phyloP scores from a whole-genome alignment of 208 protist genomes.

The Wallacemonas sp. region DNA sequence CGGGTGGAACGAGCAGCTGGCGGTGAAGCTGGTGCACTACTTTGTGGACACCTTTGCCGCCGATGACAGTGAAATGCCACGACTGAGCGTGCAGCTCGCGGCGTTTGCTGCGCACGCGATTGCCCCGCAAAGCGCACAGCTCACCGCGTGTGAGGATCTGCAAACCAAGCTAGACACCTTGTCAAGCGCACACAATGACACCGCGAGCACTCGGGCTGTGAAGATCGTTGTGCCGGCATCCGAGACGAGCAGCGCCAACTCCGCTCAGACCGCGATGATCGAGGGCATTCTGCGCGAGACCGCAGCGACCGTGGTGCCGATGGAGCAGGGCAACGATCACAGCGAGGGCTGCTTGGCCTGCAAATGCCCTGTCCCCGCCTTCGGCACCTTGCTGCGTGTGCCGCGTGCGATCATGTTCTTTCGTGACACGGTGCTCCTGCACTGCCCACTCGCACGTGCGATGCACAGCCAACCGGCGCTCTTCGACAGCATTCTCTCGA shows the following conservation, averaged over 20 bases:
- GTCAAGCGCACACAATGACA: too few species aligned
- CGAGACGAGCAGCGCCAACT: too few species aligned
- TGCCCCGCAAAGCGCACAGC: slow-evolving; percentile 33
- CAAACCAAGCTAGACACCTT: neutral
- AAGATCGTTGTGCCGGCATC: too few species aligned
- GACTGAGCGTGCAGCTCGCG: slow-evolving; percentile 30
- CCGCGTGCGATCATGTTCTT: slow-evolving; percentile 76
- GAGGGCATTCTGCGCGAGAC: neutral
- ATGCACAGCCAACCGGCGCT: slow-evolving; percentile 40
- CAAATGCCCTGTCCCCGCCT: slow-evolving; percentile 34
- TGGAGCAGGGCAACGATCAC: slow-evolving; percentile 31
- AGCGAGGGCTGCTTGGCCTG: slow-evolving; percentile 78
- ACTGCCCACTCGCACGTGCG: slow-evolving; percentile 58
- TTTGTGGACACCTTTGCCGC: slow-evolving; percentile 23
- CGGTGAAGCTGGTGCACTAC: slow-evolving; percentile 63
- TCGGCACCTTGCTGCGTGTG: slow-evolving; percentile 71
- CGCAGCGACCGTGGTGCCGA: slow-evolving; percentile 29
- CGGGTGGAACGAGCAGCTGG: slow-evolving; percentile 84
- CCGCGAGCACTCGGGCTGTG: too few species aligned
- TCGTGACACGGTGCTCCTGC: slow-evolving; percentile 40
- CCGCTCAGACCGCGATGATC: too few species aligned
- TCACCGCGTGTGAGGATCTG: neutral
- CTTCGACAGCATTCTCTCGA: slow-evolving; percentile 27
- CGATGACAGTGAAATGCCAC: neutral
- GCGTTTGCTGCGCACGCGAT: slow-evolving; percentile 34